A percentile compares a stretch with the other conserved stretches of the same genome.
These are phyloP conservation scores for Eucalyptus dawsonii DNA, from an alignment of 345 rosid species.

Conservation along the genomic window DNA sequence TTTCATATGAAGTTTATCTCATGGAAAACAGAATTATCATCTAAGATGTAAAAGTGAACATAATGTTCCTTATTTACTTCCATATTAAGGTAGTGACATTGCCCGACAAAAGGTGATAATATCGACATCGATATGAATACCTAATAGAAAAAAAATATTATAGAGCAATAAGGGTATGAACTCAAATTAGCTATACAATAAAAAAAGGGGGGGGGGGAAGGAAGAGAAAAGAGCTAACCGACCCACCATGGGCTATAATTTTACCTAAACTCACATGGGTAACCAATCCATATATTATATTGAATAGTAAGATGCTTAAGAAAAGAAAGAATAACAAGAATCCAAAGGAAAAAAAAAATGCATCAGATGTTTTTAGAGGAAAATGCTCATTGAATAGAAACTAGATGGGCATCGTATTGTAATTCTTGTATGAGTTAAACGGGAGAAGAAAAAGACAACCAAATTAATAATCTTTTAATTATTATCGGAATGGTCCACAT, in stretches of 20 bases:
- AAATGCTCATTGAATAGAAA: no score
- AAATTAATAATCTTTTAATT: no score
- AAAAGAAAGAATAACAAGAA: not conserved
- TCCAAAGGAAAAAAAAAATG: no score
- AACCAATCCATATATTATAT: no score
- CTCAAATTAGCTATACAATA: not conserved
- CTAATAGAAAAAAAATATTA: not conserved
- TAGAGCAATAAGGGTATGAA: not conserved
- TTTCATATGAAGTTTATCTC: not conserved
- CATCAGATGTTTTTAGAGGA: no score
- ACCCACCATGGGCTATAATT: not conserved
- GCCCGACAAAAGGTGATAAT: not conserved
- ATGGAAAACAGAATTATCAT: not conserved
- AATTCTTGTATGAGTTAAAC: no score
- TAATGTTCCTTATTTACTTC: not conserved
- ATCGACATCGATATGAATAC: not conserved
- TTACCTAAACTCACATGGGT: not conserved
- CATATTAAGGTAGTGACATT: not conserved
- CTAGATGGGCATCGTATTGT: no score
- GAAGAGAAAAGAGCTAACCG: not conserved
- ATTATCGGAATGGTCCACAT: not conserved
- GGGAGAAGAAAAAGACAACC: not conserved
- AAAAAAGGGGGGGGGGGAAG: rapidly evolving
- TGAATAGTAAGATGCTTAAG: not conserved
- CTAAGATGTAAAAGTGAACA: not conserved